Base-by-base conservation (phyloP, 805 yeast genomes). In the Nakazawaea wickerhamii region DNA sequence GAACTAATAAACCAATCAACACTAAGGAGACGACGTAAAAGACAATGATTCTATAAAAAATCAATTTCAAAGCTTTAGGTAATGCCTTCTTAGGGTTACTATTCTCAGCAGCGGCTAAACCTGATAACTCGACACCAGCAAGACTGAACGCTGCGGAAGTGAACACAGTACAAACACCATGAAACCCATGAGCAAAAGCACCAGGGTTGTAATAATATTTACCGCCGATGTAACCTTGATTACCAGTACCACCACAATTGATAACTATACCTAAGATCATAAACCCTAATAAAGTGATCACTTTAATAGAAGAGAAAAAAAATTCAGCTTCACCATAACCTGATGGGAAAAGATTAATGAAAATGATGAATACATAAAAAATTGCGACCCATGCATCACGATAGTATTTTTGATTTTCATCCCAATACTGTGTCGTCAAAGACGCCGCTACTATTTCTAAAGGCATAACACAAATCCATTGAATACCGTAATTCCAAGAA, bases 51-150 rank as follows among this genome's bases (percentile, higher is more conserved):
- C 86, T 79, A 70, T 75, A 82, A 57, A 84, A 75, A 17, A 86
- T 80, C 60, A 80, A 69, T 55, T 71, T 77, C 52, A 78, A 74
- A 36, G 91, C 91, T 53, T 75, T 76, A 48, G 91, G 89, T 47
- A 85, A 76, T 49, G 79, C 73, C 49, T 69, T 68, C 55, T 86
- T 66, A 37, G 91, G 88, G 70, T 71, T 76, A 50, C 77, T 68
- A 38, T 84, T 78, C 64, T 84, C 91, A 33, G 85, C 84, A 45
- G 82, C 84, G 7, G 88, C 79, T 46, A 83, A 73, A 57, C 84
- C 88, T 47, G 82, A 79, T 20, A 71, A 59, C 54, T 73, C 77
- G 7, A 68, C 60, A 45, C 78, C 78, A 47, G 77, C 77, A 50
- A 63, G 68, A 10, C 75, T 72, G 52, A 69, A 75, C 13, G 77